Evolutionary conservation across 1,284 basidiomycete species (phyloP).

Genomic region (Ganoderma lucidum): DNA sequence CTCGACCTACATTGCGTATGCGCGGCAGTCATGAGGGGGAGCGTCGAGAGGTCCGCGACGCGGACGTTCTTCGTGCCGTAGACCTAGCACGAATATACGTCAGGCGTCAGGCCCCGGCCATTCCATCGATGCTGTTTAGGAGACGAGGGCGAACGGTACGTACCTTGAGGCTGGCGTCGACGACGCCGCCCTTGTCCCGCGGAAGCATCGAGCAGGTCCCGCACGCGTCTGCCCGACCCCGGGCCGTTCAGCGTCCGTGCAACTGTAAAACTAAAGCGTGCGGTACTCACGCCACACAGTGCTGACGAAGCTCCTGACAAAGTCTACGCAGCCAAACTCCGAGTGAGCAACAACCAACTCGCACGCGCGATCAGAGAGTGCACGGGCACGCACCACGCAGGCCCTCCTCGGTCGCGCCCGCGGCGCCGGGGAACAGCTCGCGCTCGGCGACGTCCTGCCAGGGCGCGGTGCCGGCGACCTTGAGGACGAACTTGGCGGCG

Average conservation of each 20-base stretch:
- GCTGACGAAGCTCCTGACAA: constrained; percentile 16
- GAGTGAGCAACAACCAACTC: neutral
- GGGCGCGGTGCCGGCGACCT: constrained; percentile 16
- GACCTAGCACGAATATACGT: constrained; percentile 12
- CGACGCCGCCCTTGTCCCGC: constrained; percentile 59
- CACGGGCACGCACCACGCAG: constrained; percentile 20
- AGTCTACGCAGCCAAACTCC: constrained; percentile 9
- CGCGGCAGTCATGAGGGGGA: constrained; percentile 35
- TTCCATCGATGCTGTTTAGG: too few species aligned
- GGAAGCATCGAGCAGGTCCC: constrained; percentile 61
- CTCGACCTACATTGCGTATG: constrained; percentile 32
- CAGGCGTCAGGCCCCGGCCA: neutral
- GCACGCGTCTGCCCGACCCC: constrained; percentile 32
- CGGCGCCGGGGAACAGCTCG: constrained; percentile 28
- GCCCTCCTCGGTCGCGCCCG: constrained; percentile 19
- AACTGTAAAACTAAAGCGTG: too few species aligned
- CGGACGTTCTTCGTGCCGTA: constrained; percentile 42
- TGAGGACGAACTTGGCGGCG: constrained; percentile 46
- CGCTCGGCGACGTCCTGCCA: constrained; percentile 18
- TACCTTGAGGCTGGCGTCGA: constrained; percentile 58
- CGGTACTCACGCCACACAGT: constrained; percentile 29
- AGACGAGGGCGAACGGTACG: neutral
- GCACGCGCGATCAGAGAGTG: neutral
- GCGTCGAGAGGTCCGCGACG: constrained; percentile 43
- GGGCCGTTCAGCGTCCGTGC: too few species aligned